Base-by-base conservation (phyloP, 2,329 filamentous ascomycete genomes). In the Cladosporium oxysporum region DNA sequence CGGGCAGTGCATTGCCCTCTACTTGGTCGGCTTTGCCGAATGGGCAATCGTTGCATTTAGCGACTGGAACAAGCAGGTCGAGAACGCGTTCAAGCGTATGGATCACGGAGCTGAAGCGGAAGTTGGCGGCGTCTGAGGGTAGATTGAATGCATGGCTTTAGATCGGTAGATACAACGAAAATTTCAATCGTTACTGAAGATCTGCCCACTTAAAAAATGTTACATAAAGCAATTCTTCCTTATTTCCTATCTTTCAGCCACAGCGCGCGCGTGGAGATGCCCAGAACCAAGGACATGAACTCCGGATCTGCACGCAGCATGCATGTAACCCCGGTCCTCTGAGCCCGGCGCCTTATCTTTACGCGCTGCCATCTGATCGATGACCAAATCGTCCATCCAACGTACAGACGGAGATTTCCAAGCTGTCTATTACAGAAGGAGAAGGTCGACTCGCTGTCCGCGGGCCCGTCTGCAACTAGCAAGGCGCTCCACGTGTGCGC, bases 1-100 rank as follows among this genome's bases (percentile, higher is more conserved):
- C 37, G 92, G 76, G 1, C 76, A 78, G 65, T 77, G 76, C 60
- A 76, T 92, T 67, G 91, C 91, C 0, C 77, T 96, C 35, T 96
- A 93, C 74, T 80, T 95, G 26, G 92, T 96, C 0, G 92, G 92
- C 2, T 81, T 84, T 1, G 75, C 91, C 12, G 91, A 96, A 75
- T 96, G 92, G 92, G 79, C 84, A 2, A 90, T 96, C 73, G 91
- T 96, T 29, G 88, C 87, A 1, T 83, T 88, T 76, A 92, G 90
- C 75, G 83, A 92, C 70, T 96, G 92, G 91, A 85, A 92, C 1
- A 79, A 82, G 65, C 88, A 94, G 78, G 90, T 93, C 31, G 78
- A 84, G 64, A 89, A 86, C 72, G 91, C 91, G 0, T 88, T 92
- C 74, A 83, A 86, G 65, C 83, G 91, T 66, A 87, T 94, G 81